A percentile compares a stretch with the other conserved stretches of the same genome.
These are phyloP conservation scores for Cordia subcordata DNA, from an alignment of 257 asterid species.

Conservation along the genomic window DNA sequence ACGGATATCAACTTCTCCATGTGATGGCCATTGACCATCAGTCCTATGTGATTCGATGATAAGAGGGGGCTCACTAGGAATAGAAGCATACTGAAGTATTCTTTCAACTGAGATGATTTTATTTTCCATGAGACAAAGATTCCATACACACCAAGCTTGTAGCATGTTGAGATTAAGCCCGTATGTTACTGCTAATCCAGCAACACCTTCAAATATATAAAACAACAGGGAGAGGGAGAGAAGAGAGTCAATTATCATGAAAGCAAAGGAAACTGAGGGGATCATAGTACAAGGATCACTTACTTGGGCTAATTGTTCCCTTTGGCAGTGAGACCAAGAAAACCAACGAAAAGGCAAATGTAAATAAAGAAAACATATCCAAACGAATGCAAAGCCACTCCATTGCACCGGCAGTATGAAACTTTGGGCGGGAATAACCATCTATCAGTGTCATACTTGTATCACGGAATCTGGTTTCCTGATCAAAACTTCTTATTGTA, in stretches of 20 bases:
- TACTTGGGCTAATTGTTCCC: slow-evolving; percentile 81
- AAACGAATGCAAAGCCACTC: slow-evolving; percentile 95
- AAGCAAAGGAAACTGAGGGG: not conserved
- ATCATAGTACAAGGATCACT: slow-evolving; percentile 19
- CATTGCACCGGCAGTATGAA: slow-evolving; percentile 71
- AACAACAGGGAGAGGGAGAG: not conserved
- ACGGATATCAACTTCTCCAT: slow-evolving; percentile 45
- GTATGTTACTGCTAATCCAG: slow-evolving; percentile 84
- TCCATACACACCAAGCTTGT: slow-evolving; percentile 72
- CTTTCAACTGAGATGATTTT: slow-evolving; percentile 89
- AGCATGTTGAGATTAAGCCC: slow-evolving; percentile 70
- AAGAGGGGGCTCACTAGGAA: slow-evolving; percentile 81
- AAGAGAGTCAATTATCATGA: not conserved
- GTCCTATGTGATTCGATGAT: slow-evolving; percentile 74
- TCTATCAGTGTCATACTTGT: slow-evolving; percentile 68
- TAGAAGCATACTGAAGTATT: slow-evolving; percentile 65
- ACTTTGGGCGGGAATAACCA: slow-evolving; percentile 75
- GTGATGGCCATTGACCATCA: slow-evolving; percentile 67
- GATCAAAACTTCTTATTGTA: slow-evolving; percentile 81
- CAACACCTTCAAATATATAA: slow-evolving; percentile 50
- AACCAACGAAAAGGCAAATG: slow-evolving; percentile 61
- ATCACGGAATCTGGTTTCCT: slow-evolving; percentile 61
- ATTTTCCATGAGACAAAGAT: slow-evolving; percentile 67
- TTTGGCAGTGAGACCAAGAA: slow-evolving; percentile 67
- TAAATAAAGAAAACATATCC: slow-evolving; percentile 62